Percentiles rank a stretch among this genome's conserved stretches.
These are phyloP conservation scores for Emericellopsis atlantica DNA, from an alignment of 2,329 filamentous ascomycete species.

Conservation along the genomic window DNA sequence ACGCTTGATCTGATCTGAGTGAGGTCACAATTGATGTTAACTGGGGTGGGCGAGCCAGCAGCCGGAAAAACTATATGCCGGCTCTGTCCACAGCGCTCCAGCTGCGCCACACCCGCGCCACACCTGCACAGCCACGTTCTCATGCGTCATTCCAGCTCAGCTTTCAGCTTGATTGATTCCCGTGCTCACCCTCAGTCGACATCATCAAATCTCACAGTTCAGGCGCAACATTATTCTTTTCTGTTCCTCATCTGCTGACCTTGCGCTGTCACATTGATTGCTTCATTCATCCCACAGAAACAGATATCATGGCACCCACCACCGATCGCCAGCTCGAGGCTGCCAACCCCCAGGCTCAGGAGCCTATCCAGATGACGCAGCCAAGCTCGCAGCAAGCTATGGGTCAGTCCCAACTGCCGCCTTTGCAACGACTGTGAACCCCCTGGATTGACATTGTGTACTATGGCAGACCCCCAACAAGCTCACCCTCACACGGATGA, in stretches of 20 bases:
- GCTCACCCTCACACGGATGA: slow-evolving; percentile 3
- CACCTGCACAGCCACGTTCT: not conserved
- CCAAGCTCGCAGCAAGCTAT: slow-evolving; percentile 1
- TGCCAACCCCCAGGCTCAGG: not conserved
- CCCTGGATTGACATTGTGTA: not conserved
- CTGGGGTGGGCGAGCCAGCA: too few species aligned
- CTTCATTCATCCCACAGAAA: not conserved
- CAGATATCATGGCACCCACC: not conserved
- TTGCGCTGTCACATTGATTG: not conserved
- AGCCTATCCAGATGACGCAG: not conserved
- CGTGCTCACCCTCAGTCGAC: not conserved
- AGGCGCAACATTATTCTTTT: not conserved
- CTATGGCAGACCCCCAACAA: slow-evolving; percentile 3
- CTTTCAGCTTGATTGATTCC: too few species aligned
- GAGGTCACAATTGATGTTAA: not conserved
- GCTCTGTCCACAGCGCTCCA: not conserved
- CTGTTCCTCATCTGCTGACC: not conserved
- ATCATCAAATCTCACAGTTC: not conserved
- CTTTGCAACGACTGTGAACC: too few species aligned
- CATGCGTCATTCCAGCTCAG: too few species aligned
- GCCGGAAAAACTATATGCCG: too few species aligned
- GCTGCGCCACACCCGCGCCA: not conserved
- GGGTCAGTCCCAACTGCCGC: not conserved
- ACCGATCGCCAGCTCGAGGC: not conserved
- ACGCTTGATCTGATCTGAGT: not conserved